These are phyloP conservation scores for Cyphellophora europaea DNA, from an alignment of 2,329 filamentous ascomycete genomes.

Conservation along the genomic window DNA sequence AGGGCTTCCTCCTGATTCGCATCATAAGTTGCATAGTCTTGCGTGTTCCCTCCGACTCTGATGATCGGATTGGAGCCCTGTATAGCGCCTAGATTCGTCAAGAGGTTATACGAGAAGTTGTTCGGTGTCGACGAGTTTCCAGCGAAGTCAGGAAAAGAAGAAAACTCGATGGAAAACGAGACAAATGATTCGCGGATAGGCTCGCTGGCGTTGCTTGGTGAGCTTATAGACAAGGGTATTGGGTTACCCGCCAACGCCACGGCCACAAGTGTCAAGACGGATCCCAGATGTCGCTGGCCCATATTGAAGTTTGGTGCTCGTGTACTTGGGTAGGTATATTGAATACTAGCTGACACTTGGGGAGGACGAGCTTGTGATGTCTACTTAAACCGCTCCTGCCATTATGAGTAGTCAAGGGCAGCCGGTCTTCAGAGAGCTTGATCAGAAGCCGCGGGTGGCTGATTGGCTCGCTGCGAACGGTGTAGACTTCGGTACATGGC, in stretches of 20 bases:
- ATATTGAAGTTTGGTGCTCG: no score
- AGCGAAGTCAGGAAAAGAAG: slow-evolving; percentile 44
- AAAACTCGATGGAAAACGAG: slow-evolving; percentile 44
- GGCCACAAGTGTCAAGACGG: no score
- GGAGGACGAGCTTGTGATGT: no score
- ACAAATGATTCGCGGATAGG: slow-evolving; percentile 35
- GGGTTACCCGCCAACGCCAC: background rate
- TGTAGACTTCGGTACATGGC: no score
- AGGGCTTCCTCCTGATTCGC: slow-evolving; percentile 40
- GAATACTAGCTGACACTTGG: no score
- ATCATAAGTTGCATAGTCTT: slow-evolving; percentile 56
- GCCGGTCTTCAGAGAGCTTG: no score
- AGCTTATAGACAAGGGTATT: slow-evolving; percentile 6
- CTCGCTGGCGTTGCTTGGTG: slow-evolving; percentile 11
- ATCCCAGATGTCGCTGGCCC: no score
- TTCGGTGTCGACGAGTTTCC: slow-evolving; percentile 49
- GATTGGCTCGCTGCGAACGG: no score
- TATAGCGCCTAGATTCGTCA: slow-evolving; percentile 47
- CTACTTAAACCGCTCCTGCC: no score
- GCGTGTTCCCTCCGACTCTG: slow-evolving; percentile 58
- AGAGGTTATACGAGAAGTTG: slow-evolving; percentile 49
- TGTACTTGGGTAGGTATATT: no score
- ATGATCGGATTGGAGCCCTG: slow-evolving; percentile 51
- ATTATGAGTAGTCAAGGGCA: no score
- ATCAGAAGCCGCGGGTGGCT: no score